A percentile compares a stretch with the other conserved stretches of the same genome.
Conservation (phyloP, 805 yeast genomes). For the Saccharomycopsis sp. region DNA sequence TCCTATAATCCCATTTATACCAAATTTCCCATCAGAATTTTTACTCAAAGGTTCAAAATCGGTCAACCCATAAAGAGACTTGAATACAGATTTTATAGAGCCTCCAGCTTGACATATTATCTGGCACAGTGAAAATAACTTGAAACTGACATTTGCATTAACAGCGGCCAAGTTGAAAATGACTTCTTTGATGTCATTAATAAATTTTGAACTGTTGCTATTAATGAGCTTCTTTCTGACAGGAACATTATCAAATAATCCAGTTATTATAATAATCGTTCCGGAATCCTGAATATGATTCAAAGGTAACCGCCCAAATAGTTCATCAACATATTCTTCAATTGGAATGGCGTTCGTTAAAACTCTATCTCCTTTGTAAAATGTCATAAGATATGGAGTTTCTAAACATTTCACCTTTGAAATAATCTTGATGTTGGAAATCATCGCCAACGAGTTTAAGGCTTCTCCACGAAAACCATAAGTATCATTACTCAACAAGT, state of each 20-base stretch:
- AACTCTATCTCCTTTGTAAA: constrained; percentile 18
- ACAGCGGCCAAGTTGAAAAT: not conserved
- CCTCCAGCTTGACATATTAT: too few relatives aligned
- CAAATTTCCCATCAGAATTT: not conserved
- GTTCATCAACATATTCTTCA: not conserved
- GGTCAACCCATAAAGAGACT: not conserved
- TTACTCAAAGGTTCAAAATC: too few relatives aligned
- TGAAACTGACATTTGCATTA: not conserved
- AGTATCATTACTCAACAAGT: constrained; percentile 30
- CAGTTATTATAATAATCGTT: constrained; percentile 28
- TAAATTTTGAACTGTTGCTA: not conserved
- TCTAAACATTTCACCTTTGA: too few relatives aligned
- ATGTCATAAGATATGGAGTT: constrained; percentile 2
- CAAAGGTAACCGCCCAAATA: not conserved
- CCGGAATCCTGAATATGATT: constrained; percentile 23
- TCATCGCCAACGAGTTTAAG: constrained; percentile 39
- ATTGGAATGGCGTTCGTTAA: not conserved
- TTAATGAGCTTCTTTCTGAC: constrained; percentile 31
- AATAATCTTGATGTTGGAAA: constrained; percentile 35
- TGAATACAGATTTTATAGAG: not conserved
- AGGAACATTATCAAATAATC: constrained; percentile 34
- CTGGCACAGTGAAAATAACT: too few relatives aligned
- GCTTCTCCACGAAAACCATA: constrained; percentile 75
- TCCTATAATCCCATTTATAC: constrained; percentile 32
- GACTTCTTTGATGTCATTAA: not conserved